Base-by-base conservation (phyloP, 495 filamentous ascomycete species). In the Aspergillus funiculosus region DNA sequence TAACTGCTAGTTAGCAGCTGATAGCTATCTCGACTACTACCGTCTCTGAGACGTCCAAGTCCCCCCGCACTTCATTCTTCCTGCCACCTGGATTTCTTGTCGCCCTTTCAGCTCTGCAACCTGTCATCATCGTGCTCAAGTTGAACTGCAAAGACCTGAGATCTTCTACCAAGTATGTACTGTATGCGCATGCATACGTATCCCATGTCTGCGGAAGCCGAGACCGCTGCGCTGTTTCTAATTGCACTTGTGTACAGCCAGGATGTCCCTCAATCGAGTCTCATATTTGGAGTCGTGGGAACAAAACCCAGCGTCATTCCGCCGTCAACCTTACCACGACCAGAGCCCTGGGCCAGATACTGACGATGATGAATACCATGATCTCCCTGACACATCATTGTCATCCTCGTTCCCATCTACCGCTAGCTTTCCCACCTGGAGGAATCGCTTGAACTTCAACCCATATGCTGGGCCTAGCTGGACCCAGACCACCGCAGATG, bases 371-470 rank as follows among this genome's bases (percentile, higher is more conserved):
- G 55, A 62, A 0, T 60, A 60, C 17, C 59, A 68, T 9, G 66
- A 67, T 25, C 57, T 69, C 9, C 65, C 67, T 6, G 63, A 69
- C 2, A 43, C 49, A 3, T 60, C 62, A 2, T 27, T 66, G 15
- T 56, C 68, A 3, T 73, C 70, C 4, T 73, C 70, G 0, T 73
- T 72, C 39, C 64, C 64, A 6, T 72, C 68, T 1, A 68, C 52
- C 10, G 63, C 63, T 31, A 63, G 58, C 46, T 35, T 48, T 26
- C 43, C 36, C 7, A 38, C 51, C 6, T 42, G 43, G 2, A 31
- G 60, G 28, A 51, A 62, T 35, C 66, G 66, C 39, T 49, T 71
- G 24, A 73, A 59, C 50, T 73, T 73, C 57, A 72, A 72, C 39
- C 70, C 70, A 2, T 68, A 68, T 53, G 63, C 64, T 22, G 70